Conservation (phyloP, 257 asterid species). For the Lantana camara region DNA sequence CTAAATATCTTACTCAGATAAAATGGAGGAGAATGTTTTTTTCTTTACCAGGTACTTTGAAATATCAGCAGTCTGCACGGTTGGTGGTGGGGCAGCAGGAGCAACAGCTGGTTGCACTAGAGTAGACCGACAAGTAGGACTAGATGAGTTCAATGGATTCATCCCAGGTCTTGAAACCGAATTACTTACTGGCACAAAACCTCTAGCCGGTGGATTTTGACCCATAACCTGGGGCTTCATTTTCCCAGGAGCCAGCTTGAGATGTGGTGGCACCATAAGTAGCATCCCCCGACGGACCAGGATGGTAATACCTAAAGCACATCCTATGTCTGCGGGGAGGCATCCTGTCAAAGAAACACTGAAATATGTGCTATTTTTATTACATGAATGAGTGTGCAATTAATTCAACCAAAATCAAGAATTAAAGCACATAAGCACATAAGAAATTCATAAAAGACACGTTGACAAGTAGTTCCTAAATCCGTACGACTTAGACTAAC, state of each 20-base stretch:
- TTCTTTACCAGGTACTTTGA: constrained; percentile 86
- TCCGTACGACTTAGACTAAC: too few species aligned
- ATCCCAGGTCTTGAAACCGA: constrained; percentile 70
- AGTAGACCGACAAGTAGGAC: constrained; percentile 61
- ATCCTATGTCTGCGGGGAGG: too few species aligned
- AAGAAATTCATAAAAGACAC: too few species aligned
- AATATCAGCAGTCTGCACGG: constrained; percentile 95
- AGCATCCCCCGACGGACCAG: constrained; percentile 59
- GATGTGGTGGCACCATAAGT: constrained; percentile 53
- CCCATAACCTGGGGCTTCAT: constrained; percentile 61
- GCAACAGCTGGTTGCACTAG: constrained; percentile 58
- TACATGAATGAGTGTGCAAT: too few species aligned
- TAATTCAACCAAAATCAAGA: too few species aligned
- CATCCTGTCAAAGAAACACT: constrained; percentile 9
- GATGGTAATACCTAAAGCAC: constrained; percentile 48
- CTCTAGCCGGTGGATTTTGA: constrained; percentile 58
- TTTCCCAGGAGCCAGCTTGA: constrained; percentile 57
- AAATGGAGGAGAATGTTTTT: neutral
- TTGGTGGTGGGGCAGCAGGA: constrained; percentile 92
- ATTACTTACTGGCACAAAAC: constrained; percentile 63
- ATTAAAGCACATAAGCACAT: too few species aligned
- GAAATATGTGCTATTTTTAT: too few species aligned
- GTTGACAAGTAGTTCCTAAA: too few species aligned
- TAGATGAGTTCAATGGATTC: constrained; percentile 65
- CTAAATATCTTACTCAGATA: neutral